phyloP scores from a whole-genome alignment of 2,329 filamentous ascomycete species.

The Xenoacremonium recifei region DNA sequence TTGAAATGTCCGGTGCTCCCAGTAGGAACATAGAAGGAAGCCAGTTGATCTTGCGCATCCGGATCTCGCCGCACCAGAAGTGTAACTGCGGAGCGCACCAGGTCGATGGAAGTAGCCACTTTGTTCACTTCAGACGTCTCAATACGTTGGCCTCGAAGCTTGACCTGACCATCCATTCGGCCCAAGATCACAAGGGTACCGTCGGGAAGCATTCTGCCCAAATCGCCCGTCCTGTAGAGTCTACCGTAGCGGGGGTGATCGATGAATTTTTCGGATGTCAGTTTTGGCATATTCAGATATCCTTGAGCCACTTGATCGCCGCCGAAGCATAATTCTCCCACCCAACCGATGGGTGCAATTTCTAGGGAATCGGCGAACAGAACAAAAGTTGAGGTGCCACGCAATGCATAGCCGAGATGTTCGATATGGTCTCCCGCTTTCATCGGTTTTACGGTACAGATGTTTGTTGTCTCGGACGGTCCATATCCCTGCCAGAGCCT shows the following conservation, averaged over 20 bases:
- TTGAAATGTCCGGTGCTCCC: constrained; percentile 26
- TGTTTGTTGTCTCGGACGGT: constrained; percentile 84
- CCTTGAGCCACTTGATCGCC: constrained; percentile 77
- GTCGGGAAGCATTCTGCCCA: constrained; percentile 75
- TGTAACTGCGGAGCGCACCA: constrained; percentile 62
- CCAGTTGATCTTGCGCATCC: constrained; percentile 51
- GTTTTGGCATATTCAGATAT: constrained; percentile 64
- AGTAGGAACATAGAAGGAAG: constrained; percentile 65
- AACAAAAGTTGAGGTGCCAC: constrained; percentile 75
- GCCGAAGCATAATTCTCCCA: constrained; percentile 85
- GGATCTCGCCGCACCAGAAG: constrained; percentile 50
- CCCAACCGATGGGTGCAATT: constrained; percentile 64
- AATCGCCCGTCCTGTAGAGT: constrained; percentile 80
- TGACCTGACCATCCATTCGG: constrained; percentile 76
- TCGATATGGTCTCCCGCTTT: constrained; percentile 57
- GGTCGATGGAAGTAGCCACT: constrained; percentile 49
- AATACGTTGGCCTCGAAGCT: constrained; percentile 76
- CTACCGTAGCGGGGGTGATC: constrained; percentile 66
- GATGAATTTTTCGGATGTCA: constrained; percentile 67
- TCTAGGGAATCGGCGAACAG: constrained; percentile 44
- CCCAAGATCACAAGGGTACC: constrained; percentile 73
- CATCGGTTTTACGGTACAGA: constrained; percentile 74
- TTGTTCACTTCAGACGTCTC: constrained; percentile 76
- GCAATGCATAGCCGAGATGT: constrained; percentile 73
- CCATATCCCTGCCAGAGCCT: constrained; percentile 80